A percentile compares a stretch with the other conserved stretches of the same genome.
These are phyloP conservation scores for Bipolaris victoriae DNA, from an alignment of 2,329 filamentous ascomycete genomes.

Conservation along the genomic window DNA sequence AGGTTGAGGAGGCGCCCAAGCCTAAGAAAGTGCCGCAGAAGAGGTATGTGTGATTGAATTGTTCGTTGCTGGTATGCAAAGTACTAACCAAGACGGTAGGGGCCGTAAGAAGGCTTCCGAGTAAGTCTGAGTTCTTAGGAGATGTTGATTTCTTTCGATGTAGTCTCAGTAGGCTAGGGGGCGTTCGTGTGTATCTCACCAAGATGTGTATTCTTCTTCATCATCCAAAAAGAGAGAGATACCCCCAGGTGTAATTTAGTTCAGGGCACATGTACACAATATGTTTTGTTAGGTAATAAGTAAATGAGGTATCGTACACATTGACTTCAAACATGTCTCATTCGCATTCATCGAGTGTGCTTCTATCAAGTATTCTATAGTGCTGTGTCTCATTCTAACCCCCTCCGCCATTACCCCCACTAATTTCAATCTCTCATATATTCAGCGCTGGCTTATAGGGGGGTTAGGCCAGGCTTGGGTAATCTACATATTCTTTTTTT, in stretches of 20 bases:
- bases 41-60: conserved; percentile 24
- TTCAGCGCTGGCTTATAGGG: too few species aligned
- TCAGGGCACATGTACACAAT: not conserved
- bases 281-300: not conserved
- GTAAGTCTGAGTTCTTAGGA: conserved; percentile 1
- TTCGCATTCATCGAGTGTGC: too few species aligned
- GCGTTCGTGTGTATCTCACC: conserved; percentile 8
- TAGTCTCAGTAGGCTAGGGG: not conserved
- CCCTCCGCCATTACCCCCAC: too few species aligned
- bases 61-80: too few species aligned
- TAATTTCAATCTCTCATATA: too few species aligned
- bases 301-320: not conserved
- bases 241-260: conserved; percentile 2
- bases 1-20: conserved; percentile 6
- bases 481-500: too few species aligned
- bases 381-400: too few species aligned
- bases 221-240: conserved; percentile 4
- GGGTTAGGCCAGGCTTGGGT: too few species aligned
- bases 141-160: not conserved
- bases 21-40: conserved; percentile 35
- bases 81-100: conserved; percentile 21
- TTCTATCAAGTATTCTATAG: too few species aligned
- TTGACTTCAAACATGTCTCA: too few species aligned
- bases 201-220: conserved; percentile 2
- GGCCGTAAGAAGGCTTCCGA: conserved; percentile 35